Base-by-base conservation (phyloP, 1,284 basidiomycete genomes). In the Schizophyllum commune region DNA sequence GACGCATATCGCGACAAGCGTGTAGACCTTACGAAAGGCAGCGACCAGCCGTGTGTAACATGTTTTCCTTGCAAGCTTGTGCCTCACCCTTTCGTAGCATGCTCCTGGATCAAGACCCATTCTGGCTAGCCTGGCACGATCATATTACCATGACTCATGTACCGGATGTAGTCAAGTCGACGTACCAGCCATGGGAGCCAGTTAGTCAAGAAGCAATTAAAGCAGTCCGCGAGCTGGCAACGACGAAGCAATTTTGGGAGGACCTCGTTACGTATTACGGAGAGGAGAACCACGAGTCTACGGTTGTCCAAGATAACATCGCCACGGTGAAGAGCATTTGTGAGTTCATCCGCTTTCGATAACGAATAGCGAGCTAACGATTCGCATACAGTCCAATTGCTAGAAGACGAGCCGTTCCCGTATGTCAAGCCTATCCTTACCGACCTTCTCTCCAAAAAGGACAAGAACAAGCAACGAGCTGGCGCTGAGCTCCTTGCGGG, bases 401-500 rank as follows among this genome's bases (percentile, higher is more conserved):
- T 91, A 8, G 85, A 86, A 66, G 84, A 87, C 66, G 83, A 83
- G 64, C 85, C 86, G 11, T 81, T 87, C 57, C 77, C 81, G 60
- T 76, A 77, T 1, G 70, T 89, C 62, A 77, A 75, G 64, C 82
- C 83, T 1, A 78, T 77, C 0, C 67, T 88, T 20, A 83, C 86
- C 63, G 75, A 75, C 19, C 69, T 89, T 13, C 73, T 89, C 17
- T 70, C 70, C 7, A 76, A 86, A 64, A 79, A 83, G 58, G 87
- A 89, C 64, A 83, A 86, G 66, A 85, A 97, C 74, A 91, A 93
- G 74, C 94, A 94, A 69, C 83, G 95, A 51, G 94, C 92, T 1
- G 88, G 92, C 4, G 92, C 92, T 9, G 94, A 98, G 75, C 77
- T 96, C 55, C 70, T 96, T 6, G 89, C 89, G 6, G 94, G 92